Conservation (phyloP, 139 green algal species). For the Picochlorum sp. region DNA sequence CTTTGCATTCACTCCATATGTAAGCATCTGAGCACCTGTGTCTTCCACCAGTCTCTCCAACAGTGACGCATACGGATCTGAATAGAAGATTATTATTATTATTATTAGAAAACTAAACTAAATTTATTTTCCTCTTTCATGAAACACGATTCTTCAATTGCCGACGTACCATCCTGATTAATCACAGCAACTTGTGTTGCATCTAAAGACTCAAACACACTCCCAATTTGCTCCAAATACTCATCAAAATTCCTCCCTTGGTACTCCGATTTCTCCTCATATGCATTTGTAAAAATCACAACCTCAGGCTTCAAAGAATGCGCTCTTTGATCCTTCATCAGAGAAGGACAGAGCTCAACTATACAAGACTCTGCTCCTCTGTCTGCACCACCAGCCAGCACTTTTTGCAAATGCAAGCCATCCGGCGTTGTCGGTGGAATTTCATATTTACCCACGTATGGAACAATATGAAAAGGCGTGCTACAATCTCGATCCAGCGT, state of each 20-base stretch:
- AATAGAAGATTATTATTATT: too few species aligned
- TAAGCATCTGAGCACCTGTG: constrained; percentile 44
- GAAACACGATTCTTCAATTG: too few species aligned
- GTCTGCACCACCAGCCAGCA: constrained; percentile 74
- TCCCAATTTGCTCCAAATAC: constrained; percentile 24
- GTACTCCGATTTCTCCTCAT: constrained; percentile 6
- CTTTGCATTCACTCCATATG: constrained; percentile 34
- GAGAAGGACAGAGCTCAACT: constrained; percentile 34
- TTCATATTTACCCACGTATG: constrained; percentile 61
- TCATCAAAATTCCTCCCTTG: constrained; percentile 2
- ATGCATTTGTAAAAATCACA: constrained; percentile 72
- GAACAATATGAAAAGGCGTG: constrained; percentile 58
- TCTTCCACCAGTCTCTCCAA: neutral
- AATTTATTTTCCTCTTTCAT: too few species aligned
- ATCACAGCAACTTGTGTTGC: constrained; percentile 69
- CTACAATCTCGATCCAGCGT: constrained; percentile 35
- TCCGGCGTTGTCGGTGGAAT: constrained; percentile 49
- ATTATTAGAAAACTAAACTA: neutral
- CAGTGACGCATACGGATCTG: neutral
- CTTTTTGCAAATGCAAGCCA: constrained; percentile 50
- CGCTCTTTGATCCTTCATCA: constrained; percentile 6
- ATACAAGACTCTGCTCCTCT: constrained; percentile 44
- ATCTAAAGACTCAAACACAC: constrained; percentile 45
- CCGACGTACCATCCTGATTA: constrained; percentile 86
- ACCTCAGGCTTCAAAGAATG: constrained; percentile 37